phyloP scores from a whole-genome alignment of 2,329 filamentous ascomycete species.

The Bimuria novae-zelandiae region DNA sequence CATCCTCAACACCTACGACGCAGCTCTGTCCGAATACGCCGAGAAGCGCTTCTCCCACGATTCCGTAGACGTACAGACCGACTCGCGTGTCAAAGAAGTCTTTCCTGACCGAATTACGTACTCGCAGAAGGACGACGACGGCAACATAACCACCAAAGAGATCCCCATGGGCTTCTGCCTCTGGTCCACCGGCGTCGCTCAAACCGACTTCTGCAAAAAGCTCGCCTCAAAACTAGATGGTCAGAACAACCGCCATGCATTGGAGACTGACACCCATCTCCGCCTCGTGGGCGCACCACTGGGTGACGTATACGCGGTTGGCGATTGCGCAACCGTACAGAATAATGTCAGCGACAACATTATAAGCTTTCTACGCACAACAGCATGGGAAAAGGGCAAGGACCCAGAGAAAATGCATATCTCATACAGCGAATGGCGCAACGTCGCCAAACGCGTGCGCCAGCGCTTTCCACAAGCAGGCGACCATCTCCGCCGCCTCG shows the following conservation, averaged over 20 bases:
- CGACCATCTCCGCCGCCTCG: constrained; percentile 83
- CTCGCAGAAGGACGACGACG: constrained; percentile 76
- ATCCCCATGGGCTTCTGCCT: constrained; percentile 94
- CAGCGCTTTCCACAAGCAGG: constrained; percentile 89
- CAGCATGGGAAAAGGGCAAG: constrained; percentile 89
- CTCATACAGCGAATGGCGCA: constrained; percentile 85
- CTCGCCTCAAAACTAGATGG: constrained; percentile 75
- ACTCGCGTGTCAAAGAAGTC: constrained; percentile 91
- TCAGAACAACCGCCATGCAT: constrained; percentile 87
- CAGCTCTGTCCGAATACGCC: constrained; percentile 88
- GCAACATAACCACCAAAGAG: constrained; percentile 81
- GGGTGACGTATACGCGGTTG: constrained; percentile 94
- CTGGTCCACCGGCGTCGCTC: constrained; percentile 94
- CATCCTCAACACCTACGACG: constrained; percentile 97
- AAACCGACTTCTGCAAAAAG: constrained; percentile 77
- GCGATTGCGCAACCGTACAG: constrained; percentile 94
- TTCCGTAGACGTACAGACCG: constrained; percentile 87
- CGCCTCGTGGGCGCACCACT: constrained; percentile 86
- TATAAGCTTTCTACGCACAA: constrained; percentile 82
- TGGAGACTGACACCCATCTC: constrained; percentile 93
- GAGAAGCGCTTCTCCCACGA: constrained; percentile 91
- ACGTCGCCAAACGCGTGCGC: constrained; percentile 80
- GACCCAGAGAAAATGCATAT: constrained; percentile 88
- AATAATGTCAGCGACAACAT: constrained; percentile 96
- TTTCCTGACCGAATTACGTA: constrained; percentile 83